Conservation (phyloP, 371 early-diverging fungal species). For the Mortierella sp. region DNA sequence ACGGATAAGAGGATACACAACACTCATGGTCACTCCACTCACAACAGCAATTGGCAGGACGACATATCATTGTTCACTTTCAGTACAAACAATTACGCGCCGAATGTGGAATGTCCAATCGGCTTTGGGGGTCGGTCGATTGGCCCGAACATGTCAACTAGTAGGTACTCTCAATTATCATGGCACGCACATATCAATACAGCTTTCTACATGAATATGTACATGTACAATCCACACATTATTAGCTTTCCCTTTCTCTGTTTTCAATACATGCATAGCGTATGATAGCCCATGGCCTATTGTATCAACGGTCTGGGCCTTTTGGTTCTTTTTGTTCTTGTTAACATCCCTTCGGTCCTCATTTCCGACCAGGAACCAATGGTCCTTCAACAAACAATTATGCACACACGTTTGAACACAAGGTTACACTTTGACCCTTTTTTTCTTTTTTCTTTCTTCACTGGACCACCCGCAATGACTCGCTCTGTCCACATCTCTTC, state of each 20-base stretch:
- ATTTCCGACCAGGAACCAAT: not conserved
- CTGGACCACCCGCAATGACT: not conserved
- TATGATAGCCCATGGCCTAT: not conserved
- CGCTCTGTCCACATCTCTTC: not conserved
- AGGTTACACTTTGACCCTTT: slow-evolving; percentile 12
- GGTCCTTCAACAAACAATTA: slow-evolving; percentile 2
- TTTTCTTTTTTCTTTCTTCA: too few relatives aligned
- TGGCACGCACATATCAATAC: not conserved
- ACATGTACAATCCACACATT: not conserved
- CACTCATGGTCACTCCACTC: too few relatives aligned
- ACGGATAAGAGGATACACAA: too few relatives aligned
- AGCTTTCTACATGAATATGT: not conserved
- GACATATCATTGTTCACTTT: not conserved
- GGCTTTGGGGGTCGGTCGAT: not conserved
- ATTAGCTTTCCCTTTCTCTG: not conserved
- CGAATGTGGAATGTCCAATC: slow-evolving; percentile 11
- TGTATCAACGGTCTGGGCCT: slow-evolving; percentile 2
- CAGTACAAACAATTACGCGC: not conserved
- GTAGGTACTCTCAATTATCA: not conserved
- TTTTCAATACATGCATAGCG: not conserved
- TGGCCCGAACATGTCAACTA: not conserved
- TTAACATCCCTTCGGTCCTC: not conserved
- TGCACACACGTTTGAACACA: not conserved
- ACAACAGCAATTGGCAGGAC: too few relatives aligned
- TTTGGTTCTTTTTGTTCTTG: not conserved